These are phyloP conservation scores for Pholiota conissans DNA, from an alignment of 768 basidiomycete species.

Conservation along the genomic window DNA sequence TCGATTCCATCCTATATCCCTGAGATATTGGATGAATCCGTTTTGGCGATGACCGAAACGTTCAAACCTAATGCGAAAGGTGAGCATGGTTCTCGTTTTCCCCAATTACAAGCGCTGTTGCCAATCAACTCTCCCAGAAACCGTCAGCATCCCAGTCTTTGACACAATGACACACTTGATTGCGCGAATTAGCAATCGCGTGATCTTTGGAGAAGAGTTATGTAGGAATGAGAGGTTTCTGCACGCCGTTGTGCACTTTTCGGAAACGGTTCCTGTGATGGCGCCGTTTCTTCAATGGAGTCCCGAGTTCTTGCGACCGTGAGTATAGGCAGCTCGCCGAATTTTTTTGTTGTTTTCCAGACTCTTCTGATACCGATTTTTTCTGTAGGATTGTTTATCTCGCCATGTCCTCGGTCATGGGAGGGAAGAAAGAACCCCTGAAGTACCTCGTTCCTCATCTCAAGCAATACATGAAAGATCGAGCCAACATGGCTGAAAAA, in stretches of 20 bases:
- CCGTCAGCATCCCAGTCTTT: conserved; percentile 27
- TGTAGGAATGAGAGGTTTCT: conserved; percentile 36
- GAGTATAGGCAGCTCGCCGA: conserved; percentile 5
- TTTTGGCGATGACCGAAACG: conserved; percentile 28
- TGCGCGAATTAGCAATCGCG: conserved; percentile 37
- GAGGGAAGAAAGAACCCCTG: conserved; percentile 32
- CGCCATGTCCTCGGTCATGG: conserved; percentile 30
- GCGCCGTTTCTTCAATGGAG: conserved; percentile 35
- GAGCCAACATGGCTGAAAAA: conserved; percentile 23
- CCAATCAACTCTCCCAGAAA: conserved; percentile 18
- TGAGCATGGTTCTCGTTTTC: not conserved
- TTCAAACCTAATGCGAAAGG: conserved; percentile 15
- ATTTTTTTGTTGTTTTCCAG: not conserved
- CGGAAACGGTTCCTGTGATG: conserved; percentile 32
- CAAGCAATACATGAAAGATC: conserved; percentile 23
- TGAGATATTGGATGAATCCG: conserved; percentile 35
- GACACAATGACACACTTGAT: conserved; percentile 38
- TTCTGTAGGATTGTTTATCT: conserved; percentile 29
- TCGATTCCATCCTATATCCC: conserved; percentile 35
- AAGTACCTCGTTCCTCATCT: conserved; percentile 30
- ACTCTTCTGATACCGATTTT: not conserved
- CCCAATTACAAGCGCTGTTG: too few species aligned
- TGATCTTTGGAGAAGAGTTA: conserved; percentile 33
- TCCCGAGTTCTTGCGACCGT: conserved; percentile 31
- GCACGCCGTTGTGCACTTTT: conserved; percentile 33